These are phyloP conservation scores for Dendrothele bispora DNA, from an alignment of 768 basidiomycete genomes.

Conservation along the genomic window DNA sequence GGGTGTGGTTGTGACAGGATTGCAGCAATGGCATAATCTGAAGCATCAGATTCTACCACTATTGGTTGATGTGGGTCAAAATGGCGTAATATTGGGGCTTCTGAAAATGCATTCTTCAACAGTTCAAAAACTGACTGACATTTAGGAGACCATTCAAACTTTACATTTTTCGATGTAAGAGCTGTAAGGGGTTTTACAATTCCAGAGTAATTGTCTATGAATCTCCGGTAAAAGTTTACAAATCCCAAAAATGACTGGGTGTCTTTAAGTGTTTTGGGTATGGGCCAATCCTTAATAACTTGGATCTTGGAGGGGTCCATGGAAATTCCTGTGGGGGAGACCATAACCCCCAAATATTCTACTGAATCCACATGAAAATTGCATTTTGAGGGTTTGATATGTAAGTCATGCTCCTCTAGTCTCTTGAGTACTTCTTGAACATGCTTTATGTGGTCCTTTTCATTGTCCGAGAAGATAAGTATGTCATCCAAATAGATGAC, in stretches of 20 bases:
- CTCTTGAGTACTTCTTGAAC: slow-evolving; percentile 17
- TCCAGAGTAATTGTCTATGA: no score
- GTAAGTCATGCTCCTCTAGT: slow-evolving; percentile 19
- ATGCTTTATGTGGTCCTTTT: slow-evolving; percentile 9
- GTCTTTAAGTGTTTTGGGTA: no score
- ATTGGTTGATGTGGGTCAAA: slow-evolving; percentile 1
- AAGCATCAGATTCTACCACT: slow-evolving; percentile 15
- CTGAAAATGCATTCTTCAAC: slow-evolving; percentile 13
- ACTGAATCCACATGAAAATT: slow-evolving; percentile 6
- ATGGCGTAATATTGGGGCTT: slow-evolving; percentile 12
- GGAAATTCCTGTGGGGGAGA: neutral
- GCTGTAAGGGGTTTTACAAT: slow-evolving; percentile 1
- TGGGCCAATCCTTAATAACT: no score
- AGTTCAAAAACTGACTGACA: slow-evolving; percentile 7
- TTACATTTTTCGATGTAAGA: neutral
- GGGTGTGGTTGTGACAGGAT: slow-evolving; percentile 7
- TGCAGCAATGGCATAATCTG: slow-evolving; percentile 13
- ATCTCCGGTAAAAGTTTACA: no score
- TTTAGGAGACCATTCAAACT: neutral
- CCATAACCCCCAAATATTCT: slow-evolving; percentile 17
- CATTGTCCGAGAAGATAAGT: slow-evolving; percentile 17
- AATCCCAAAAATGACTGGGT: no score
- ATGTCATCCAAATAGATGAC: slow-evolving; percentile 34
- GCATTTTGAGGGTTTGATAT: slow-evolving; percentile 26
- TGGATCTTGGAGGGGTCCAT: no score